Evolutionary conservation across 257 asterid species (phyloP), one percentile per base, ranked within the genome.

Genomic region (Plantago major): DNA sequence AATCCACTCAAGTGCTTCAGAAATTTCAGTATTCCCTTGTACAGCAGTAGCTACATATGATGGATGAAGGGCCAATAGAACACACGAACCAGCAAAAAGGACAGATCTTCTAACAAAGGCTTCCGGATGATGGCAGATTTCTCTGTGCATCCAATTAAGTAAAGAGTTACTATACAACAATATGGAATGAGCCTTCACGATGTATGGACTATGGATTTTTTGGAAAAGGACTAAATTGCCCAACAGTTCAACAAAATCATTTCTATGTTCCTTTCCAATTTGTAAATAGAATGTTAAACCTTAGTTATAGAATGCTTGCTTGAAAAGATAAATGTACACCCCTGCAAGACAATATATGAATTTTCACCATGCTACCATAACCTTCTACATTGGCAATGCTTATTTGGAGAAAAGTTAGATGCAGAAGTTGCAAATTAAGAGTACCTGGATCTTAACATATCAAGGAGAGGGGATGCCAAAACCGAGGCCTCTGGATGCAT

Each of bases 401-500:
- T 63, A 62, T 22, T 53, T 57, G 58, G 50, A 59, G 49, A 60
- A 56, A 38, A 17, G 64, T 66, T 19, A 55, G 30, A 52, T 19
- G 45, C 19, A 42, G 64, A 56, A 68, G n/a, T 52, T 17, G 54
- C 40, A 71, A 46, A 63, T 9, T 51, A 52, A 49, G 22, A 46
- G 22, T 76, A 88, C 98, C 98, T 84, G 71, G 86, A 78, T 69
- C 85, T 81, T 65, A 92, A 58, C 95, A 92, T 84, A 73, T 92
- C 97, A 75, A 93, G 62, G 67, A 89, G 95, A 43, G 94, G 92
- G 63, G 90, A 73, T 58, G 92, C 97, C 82, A 93, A 66, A 68
- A 85, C 81, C 18, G 88, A 89, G 65, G 97, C 96, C 77, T 93
- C 97, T 26, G 97, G 99, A 74, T 93, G 99, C 97, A 89, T 81